A percentile compares a stretch with the other conserved stretches of the same genome.
phyloP scores from a whole-genome alignment of 305 asterid genomes.

The Fraxinus nigra region DNA sequence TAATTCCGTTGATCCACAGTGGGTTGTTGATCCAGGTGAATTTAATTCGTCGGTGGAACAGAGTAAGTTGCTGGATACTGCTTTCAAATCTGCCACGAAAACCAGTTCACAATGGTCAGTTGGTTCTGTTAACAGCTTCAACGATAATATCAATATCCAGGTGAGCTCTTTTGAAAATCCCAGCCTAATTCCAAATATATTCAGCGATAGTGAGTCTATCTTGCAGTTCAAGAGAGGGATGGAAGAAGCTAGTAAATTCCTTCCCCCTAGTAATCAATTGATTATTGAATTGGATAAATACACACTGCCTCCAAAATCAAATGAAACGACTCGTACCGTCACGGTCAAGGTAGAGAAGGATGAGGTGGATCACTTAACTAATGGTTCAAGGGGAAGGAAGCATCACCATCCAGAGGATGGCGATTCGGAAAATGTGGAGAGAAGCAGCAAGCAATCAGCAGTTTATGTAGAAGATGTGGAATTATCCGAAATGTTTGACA shows the following conservation, averaged over 20 bases:
- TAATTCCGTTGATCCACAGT: slow-evolving; percentile 46
- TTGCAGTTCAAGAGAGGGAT: slow-evolving; percentile 82
- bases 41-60: slow-evolving; percentile 33
- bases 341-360: slow-evolving; percentile 55
- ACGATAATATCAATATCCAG: slow-evolving; percentile 30
- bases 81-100: slow-evolving; percentile 31
- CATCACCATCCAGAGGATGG: slow-evolving; percentile 62
- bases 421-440: slow-evolving; percentile 50
- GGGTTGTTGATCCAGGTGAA: slow-evolving; percentile 61
- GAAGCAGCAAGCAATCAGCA: slow-evolving; percentile 87
- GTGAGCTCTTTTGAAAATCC: slow-evolving; percentile 28
- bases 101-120: slow-evolving; percentile 29
- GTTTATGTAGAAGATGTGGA: slow-evolving; percentile 65
- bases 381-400: slow-evolving; percentile 63
- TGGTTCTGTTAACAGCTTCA: slow-evolving; percentile 27
- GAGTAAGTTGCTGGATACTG: slow-evolving; percentile 31
- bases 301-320: slow-evolving; percentile 61
- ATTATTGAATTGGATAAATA: slow-evolving; percentile 74
- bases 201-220: slow-evolving; percentile 64
- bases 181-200: slow-evolving; percentile 42
- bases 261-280: slow-evolving; percentile 60
- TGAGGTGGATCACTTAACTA: slow-evolving; percentile 35
- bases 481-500: slow-evolving; percentile 76
- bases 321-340: slow-evolving; percentile 28
- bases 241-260: slow-evolving; percentile 93